Percentiles rank a stretch among this genome's conserved stretches.
Conservation (phyloP, 441 rosid species). For the Croton setiger region DNA sequence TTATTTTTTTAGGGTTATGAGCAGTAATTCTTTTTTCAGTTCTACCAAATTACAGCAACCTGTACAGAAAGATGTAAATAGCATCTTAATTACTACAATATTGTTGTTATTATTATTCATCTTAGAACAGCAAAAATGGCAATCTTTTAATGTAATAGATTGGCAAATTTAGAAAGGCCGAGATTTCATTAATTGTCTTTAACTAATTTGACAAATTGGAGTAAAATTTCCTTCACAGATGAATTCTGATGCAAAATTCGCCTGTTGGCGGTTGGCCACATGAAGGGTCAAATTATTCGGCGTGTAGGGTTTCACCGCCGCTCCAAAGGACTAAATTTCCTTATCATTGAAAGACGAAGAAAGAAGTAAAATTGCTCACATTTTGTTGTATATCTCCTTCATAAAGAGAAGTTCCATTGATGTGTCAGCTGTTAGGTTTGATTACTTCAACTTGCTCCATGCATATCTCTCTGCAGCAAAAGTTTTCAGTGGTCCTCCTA, state of each 20-base stretch:
- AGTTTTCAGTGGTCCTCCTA: constrained; percentile 41
- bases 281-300: neutral
- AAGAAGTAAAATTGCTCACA: constrained; percentile 24
- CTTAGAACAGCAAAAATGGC: neutral
- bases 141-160: neutral
- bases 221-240: too few relatives aligned
- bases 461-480: constrained; percentile 24
- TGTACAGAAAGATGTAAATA: neutral
- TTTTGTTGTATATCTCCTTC: constrained; percentile 4
- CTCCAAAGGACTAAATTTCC: constrained; percentile 2
- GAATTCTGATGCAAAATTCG: neutral
- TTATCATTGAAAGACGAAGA: constrained; percentile 1
- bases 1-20: neutral
- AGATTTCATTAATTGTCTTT: too few relatives aligned
- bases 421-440: constrained; percentile 26
- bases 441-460: constrained; percentile 31
- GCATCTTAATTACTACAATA: neutral
- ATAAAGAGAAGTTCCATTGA: neutral
- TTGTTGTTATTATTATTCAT: too few relatives aligned
- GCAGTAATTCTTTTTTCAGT: neutral
- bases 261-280: neutral
- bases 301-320: constrained; percentile 8
- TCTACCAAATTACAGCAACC: neutral
- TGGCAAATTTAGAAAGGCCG: neutral
- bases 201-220: too few relatives aligned